Evolutionary conservation across 2,329 filamentous ascomycete genomes (phyloP), one percentile per base, ranked within the genome.

Genomic region (Amauroascus verrucosus): DNA sequence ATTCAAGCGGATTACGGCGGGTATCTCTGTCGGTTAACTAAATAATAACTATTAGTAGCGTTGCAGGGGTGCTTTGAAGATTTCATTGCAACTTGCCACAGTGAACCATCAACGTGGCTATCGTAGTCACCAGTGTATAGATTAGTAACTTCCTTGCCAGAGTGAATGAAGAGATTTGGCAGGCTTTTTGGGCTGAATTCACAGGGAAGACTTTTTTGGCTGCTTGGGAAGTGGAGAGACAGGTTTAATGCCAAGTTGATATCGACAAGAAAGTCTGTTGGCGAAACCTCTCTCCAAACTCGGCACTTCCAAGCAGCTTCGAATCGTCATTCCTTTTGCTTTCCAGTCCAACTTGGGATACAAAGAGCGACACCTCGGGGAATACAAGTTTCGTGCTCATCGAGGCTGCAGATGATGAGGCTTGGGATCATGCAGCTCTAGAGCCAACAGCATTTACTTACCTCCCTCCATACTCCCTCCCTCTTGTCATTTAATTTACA

Each of bases 351-450:
- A 13, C 20, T 20, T 24, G 14, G 6, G 16, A 2, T 26, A 7
- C 16, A 45, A 32, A 28, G 43, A 32, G 24, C 18, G 43, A 45
- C 3, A 24, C 24, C 18, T 26, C 18, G 14, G 32, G 18, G 13
- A 45, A 26, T 32, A 11, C 48, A 43, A 35, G 8, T 44, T 30
- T 33, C 38, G 26, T 51, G 40, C 48, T 32, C 40, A 38, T 13
- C 32, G 26, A 11, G 37, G 38, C 38, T 44, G 38, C 26, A 44
- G 40, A 44, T 30, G 26, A 44, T 44, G 48, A 43, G 48, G 48
- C 38, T 33, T 51, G 38, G 20, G 38, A 41, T 33, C 38, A 51
- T 51, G 48, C 48, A 51, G 48, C 37, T 35, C 18, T 41, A 41
- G 37, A 51, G 24, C 48, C 48, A 51, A 51, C 48, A 35, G 48